Evolutionary conservation across 768 basidiomycete species (phyloP), one percentile per base, ranked within the genome.

Genomic region (Wakefieldia striispora): DNA sequence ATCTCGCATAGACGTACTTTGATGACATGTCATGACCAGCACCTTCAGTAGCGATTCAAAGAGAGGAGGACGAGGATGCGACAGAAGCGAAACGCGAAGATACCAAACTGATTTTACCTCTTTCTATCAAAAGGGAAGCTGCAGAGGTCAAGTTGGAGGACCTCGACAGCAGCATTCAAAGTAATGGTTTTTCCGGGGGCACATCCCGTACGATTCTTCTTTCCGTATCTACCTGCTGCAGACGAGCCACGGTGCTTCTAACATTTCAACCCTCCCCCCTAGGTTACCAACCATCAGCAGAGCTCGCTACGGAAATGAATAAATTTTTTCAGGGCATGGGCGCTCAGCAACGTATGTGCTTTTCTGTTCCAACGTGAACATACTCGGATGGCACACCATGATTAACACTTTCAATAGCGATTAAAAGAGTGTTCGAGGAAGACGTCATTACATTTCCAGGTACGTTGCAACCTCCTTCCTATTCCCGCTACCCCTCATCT

Each of bases 391-490:
- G n/a, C 16, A 17, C 4, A 19, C 7, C 9, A 16, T 33, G 16
- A 33, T 14, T 16, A 36, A 13, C 31, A 0, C 27, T 12, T 16
- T 29, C 31, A 5, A 21, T 3, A 37, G 19, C 16, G 2, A 9
- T 27, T 12, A 59, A 64, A 29, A 51, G 56, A 17, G 61, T 55
- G 34, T 40, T 41, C 0, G 58, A 58, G 20, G 62, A 58, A 2
- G 59, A 46, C 14, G 21, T 13, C 20, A 0, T 21, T 6, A 7
- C 33, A 3, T 37, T 34, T 35, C 24, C 34, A n/a, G 40, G 55
- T 61, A 47, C 6, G 53, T 49, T 10, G 5, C 8, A 4, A 24
- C 31, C 16, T n/a, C 4, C 14, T 16, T 40, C 14, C 13, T 27
- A 3, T 39, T 3, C 23, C 19, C 34, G 12, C 10, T n/a, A 9